Conservation (phyloP, 2,329 filamentous ascomycete genomes). For the Colletotrichum sp. region DNA sequence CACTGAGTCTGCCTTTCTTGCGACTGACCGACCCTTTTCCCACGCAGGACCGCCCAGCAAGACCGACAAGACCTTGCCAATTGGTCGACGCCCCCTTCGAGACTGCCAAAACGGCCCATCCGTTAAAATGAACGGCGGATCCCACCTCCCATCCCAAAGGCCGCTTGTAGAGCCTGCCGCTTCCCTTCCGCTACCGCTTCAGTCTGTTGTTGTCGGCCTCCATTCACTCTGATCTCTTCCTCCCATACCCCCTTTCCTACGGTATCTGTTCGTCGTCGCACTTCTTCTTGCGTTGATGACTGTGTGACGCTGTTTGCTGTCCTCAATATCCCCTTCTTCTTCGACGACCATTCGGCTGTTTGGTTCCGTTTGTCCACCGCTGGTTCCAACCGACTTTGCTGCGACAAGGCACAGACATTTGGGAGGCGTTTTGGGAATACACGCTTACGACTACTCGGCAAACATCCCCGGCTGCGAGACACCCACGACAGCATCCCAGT, state of each 20-base stretch:
- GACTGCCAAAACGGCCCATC: not conserved
- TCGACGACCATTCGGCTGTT: not conserved
- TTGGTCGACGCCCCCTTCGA: not conserved
- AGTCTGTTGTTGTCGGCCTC: not conserved
- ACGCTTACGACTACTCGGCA: not conserved
- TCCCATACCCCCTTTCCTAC: not conserved
- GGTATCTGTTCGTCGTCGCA: not conserved
- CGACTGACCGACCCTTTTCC: not conserved
- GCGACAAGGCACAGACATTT: not conserved
- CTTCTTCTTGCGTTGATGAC: not conserved
- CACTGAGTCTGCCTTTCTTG: not conserved
- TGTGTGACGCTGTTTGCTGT: not conserved
- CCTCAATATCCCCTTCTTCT: not conserved
- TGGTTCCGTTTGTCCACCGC: not conserved
- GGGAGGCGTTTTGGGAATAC: not conserved
- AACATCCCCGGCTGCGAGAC: not conserved
- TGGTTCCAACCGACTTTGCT: not conserved
- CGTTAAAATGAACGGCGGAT: conserved; percentile 18
- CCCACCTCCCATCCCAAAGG: not conserved
- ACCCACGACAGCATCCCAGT: not conserved
- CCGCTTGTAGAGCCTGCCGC: not conserved
- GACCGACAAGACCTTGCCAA: not conserved
- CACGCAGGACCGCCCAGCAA: not conserved
- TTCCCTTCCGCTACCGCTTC: not conserved
- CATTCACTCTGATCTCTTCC: not conserved